A percentile compares a stretch with the other conserved stretches of the same genome.
Conservation (phyloP, 1,284 basidiomycete species). For the Albatrellus sp. region DNA sequence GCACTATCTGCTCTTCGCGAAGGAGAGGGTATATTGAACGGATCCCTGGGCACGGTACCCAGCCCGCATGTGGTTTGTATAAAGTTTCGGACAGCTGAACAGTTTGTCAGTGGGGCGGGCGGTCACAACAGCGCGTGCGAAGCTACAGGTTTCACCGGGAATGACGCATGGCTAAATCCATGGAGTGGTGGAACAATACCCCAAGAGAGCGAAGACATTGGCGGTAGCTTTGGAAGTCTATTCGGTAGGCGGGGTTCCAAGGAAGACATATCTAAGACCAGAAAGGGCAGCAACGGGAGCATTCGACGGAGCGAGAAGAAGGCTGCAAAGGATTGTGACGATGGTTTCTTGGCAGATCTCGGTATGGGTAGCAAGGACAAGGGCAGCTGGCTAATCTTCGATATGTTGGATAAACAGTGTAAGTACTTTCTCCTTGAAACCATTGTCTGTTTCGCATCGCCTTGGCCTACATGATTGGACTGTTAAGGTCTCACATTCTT, state of each 20-base stretch:
- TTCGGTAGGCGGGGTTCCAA: conserved; percentile 9
- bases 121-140: neutral
- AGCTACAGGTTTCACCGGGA: neutral
- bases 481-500: neutral
- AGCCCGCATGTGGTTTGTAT: conserved; percentile 33
- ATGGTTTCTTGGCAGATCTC: conserved; percentile 5
- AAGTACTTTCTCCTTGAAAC: conserved; percentile 9
- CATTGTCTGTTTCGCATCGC: neutral
- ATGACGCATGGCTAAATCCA: conserved; percentile 7
- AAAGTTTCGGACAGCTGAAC: conserved; percentile 23
- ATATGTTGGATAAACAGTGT: conserved; percentile 44
- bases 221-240: conserved; percentile 6
- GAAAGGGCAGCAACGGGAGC: conserved; percentile 6
- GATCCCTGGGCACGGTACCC: conserved; percentile 3
- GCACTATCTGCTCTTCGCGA: conserved; percentile 10
- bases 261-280: conserved; percentile 9
- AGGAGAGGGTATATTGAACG: conserved; percentile 6
- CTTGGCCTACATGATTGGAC: neutral
- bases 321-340: conserved; percentile 4
- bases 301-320: conserved; percentile 1
- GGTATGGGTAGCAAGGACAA: conserved; percentile 8
- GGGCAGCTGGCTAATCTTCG: conserved; percentile 45
- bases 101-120: neutral
- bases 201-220: conserved; percentile 2
- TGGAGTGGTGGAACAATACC: conserved; percentile 7